A percentile compares a stretch with the other conserved stretches of the same genome.
phyloP scores from a whole-genome alignment of 768 basidiomycete genomes.

The Hydnomerulius pinastri region DNA sequence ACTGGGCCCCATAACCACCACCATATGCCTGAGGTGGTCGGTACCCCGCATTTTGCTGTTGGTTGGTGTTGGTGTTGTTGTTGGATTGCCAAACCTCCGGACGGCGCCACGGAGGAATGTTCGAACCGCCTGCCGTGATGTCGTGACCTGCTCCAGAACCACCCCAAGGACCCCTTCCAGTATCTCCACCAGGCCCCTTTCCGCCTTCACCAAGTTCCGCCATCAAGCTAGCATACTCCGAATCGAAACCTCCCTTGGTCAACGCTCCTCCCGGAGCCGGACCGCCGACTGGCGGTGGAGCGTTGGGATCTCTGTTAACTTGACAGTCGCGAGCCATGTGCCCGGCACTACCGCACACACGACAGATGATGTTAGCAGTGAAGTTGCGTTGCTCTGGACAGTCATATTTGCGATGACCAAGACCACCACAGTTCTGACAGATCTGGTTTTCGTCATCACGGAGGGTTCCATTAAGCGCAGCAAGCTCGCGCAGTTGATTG shows the following conservation, averaged over 20 bases:
- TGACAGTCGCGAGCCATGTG: constrained; percentile 99
- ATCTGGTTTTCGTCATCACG: constrained; percentile 99
- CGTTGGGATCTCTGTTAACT: constrained; percentile 87
- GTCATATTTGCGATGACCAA: constrained; percentile 98
- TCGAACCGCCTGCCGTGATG: constrained; percentile 63
- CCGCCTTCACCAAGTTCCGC: constrained; percentile 92
- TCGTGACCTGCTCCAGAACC: constrained; percentile 65
- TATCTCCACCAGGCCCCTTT: constrained; percentile 55
- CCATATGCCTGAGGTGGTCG: constrained; percentile 68
- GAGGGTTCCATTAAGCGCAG: constrained; percentile 96
- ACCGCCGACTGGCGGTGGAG: constrained; percentile 48
- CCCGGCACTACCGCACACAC: constrained; percentile 95
- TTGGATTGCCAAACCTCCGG: constrained; percentile 84
- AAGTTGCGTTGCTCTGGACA: constrained; percentile 98
- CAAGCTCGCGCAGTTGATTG: constrained; percentile 96
- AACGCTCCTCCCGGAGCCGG: constrained; percentile 37
- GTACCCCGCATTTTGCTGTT: constrained; percentile 58
- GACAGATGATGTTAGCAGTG: constrained; percentile 99
- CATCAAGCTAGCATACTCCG: constrained; percentile 97
- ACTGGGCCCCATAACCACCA: constrained; percentile 46
- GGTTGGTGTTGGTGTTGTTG: no score
- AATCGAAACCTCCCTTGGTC: constrained; percentile 85
- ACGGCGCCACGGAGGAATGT: constrained; percentile 88
- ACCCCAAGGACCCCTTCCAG: constrained; percentile 58
- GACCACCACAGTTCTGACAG: constrained; percentile 94